Percentiles rank a stretch among this genome's conserved stretches.
These are phyloP conservation scores for Lasiosphaeria hispida DNA, from an alignment of 495 filamentous ascomycete genomes.

Conservation along the genomic window DNA sequence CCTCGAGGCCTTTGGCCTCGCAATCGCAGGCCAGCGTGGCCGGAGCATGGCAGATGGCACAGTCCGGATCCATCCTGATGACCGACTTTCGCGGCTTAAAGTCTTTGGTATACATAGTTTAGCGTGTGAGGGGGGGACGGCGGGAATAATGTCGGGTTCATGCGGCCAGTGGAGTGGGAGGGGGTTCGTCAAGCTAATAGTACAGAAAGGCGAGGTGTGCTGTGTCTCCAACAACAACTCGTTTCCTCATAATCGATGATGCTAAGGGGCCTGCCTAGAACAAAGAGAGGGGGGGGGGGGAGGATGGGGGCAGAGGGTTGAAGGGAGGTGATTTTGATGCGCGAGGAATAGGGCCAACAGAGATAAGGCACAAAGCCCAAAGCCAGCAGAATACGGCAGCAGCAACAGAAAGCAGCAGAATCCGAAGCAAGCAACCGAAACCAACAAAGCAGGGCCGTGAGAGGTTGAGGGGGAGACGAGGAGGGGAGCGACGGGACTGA, in stretches of 20 bases:
- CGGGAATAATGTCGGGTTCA: constrained; percentile 26
- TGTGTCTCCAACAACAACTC: constrained; percentile 32
- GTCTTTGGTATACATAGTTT: constrained; percentile 52
- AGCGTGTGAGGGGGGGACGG: constrained; percentile 38
- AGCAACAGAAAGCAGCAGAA: constrained; percentile 7
- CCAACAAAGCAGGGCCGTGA: constrained; percentile 1
- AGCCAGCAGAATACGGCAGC: constrained; percentile 13
- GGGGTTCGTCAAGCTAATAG: constrained; percentile 24
- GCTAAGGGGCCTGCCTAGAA: constrained; percentile 33
- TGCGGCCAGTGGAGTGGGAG: constrained; percentile 18
- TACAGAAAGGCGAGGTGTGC: constrained; percentile 22
- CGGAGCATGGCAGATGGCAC: constrained; percentile 66
- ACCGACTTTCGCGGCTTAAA: constrained; percentile 44
- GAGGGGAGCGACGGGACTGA: not conserved
- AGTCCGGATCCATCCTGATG: constrained; percentile 65
- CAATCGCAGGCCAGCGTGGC: constrained; percentile 63
- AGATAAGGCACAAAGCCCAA: constrained; percentile 28
- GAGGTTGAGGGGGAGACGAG: constrained; percentile 20
- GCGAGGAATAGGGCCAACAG: constrained; percentile 14
- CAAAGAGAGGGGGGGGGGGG: constrained; percentile 9
- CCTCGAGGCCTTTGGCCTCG: constrained; percentile 64
- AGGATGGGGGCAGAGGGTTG: constrained; percentile 7
- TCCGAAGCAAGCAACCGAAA: not conserved
- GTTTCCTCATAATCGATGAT: constrained; percentile 30
- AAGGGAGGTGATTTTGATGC: constrained; percentile 7